phyloP scores from a whole-genome alignment of 164 flowering plant genomes.

The Liquidambar formosana region DNA sequence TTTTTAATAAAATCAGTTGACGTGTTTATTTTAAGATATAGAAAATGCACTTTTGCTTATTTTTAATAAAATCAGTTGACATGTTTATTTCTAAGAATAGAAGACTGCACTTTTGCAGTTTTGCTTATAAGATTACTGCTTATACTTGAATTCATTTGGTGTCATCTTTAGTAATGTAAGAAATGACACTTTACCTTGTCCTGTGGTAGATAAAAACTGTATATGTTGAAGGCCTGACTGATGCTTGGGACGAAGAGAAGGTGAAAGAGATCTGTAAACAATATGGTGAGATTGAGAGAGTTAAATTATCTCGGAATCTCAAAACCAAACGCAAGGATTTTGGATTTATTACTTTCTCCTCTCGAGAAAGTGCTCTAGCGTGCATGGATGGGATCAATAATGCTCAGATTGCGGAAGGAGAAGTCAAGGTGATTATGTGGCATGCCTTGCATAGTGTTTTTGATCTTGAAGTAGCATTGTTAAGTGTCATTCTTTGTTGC shows the following conservation, averaged over 20 bases:
- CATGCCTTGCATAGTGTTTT: not conserved
- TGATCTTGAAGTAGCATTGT: not conserved
- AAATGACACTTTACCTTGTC: not conserved
- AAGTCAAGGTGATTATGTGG: conserved; percentile 27
- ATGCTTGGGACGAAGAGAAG: conserved; percentile 42
- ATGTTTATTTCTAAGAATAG: no score
- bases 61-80: no score
- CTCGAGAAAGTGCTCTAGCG: conserved; percentile 47
- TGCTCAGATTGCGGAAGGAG: conserved; percentile 33
- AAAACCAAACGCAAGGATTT: conserved; percentile 35
- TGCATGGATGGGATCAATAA: conserved; percentile 41
- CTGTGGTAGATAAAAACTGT: conserved; percentile 40
- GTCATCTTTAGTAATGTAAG: not conserved
- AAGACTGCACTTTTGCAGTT: not conserved
- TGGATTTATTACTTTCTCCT: conserved; percentile 38
- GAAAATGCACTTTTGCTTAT: not conserved
- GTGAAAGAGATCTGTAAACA: conserved; percentile 35
- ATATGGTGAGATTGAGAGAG: conserved; percentile 41
- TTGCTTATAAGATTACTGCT: not conserved
- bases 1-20: no score
- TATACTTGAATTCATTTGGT: not conserved
- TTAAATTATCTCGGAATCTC: conserved; percentile 34
- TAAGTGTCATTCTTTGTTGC: conserved; percentile 6
- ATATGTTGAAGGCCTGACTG: conserved; percentile 38
- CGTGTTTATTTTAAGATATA: no score